Evolutionary conservation across 257 asterid genomes (phyloP).

Genomic region (Petrea volubilis): DNA sequence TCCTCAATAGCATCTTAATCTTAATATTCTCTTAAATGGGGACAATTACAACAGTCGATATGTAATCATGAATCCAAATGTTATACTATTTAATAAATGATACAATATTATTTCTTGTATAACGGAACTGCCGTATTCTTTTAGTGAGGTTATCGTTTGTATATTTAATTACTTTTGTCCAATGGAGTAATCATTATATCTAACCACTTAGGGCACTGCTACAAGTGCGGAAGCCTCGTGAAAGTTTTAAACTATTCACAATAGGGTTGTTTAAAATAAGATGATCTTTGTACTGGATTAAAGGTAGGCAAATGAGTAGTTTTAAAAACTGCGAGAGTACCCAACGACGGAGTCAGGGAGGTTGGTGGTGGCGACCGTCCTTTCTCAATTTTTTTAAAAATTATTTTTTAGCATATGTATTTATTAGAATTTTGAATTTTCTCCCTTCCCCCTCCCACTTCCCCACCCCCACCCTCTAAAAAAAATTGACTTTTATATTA

Average conservation of each 20-base stretch:
- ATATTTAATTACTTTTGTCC: background rate
- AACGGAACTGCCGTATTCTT: slow-evolving; percentile 23
- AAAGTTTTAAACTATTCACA: background rate
- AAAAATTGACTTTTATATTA: too few relatives aligned
- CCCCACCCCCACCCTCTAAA: too few relatives aligned
- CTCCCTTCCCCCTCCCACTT: too few relatives aligned
- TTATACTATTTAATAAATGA: background rate
- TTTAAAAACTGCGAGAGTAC: too few relatives aligned
- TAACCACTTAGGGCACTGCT: slow-evolving; percentile 10
- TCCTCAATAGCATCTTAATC: background rate
- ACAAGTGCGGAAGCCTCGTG: slow-evolving; percentile 9
- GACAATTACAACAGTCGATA: slow-evolving; percentile 5
- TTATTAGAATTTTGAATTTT: too few relatives aligned
- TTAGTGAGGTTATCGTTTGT: background rate
- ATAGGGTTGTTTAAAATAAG: background rate
- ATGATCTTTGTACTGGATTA: background rate
- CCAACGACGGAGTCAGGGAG: too few relatives aligned
- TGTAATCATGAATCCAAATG: slow-evolving; percentile 12
- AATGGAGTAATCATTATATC: slow-evolving; percentile 17
- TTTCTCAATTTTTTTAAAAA: too few relatives aligned
- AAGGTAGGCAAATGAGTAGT: too few relatives aligned
- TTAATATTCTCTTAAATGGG: background rate
- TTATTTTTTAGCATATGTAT: too few relatives aligned
- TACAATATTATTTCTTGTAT: background rate
- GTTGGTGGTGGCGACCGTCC: too few relatives aligned